Evolutionary conservation across 164 flowering plant genomes (phyloP), one percentile per base, ranked within the genome.

Genomic region (Nelumbo lutea): DNA sequence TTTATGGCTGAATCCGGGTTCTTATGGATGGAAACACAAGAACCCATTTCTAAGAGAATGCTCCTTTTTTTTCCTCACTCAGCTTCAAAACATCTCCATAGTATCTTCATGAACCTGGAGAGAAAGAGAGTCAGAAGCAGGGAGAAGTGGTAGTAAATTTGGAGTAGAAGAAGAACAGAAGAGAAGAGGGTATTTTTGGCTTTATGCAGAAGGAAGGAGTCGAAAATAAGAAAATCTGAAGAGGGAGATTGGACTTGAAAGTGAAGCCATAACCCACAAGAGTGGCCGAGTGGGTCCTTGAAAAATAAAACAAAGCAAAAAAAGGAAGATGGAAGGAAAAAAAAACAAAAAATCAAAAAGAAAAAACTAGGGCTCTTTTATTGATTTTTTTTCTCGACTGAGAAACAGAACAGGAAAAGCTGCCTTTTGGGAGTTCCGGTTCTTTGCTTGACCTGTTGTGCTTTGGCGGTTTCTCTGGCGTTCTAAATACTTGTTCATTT

Each of bases 1-100:
- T 80, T 83, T 81, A 80, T 76, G 70, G 71, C 80, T 2, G 86
- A 81, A 13, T 78, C 85, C 4, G 76, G 61, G 63, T 63, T 72
- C 68, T 68, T 79, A 59, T 77, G 78, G 14, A 75, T 52, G 13
- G 92, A 87, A 57, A 65, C 79, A 73, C 92, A 86, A 27, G 85
- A 72, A 70, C 92, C 92, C 92, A 87, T 87, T 13, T 74, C 73
- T 45, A 64, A 11, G n/a, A 6, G 40, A 47, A 52, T 14, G 42
- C 75, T 47, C 68, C 27, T 27, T 27, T 27, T 27, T 27, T 27
- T 27, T 61, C 61, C 50, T 64, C 67, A 56, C 50, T 11, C 55
- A 40, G 73, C 52, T 66, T 51, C 47, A 67, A 38, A 46, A 62
- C 48, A 27, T 27, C 27, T 27, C 62, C 39, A 42, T 41, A 11